Evolutionary conservation across 192 early-diverging fungal genomes (phyloP).

Genomic region (Pecoramyces ruminantium): DNA sequence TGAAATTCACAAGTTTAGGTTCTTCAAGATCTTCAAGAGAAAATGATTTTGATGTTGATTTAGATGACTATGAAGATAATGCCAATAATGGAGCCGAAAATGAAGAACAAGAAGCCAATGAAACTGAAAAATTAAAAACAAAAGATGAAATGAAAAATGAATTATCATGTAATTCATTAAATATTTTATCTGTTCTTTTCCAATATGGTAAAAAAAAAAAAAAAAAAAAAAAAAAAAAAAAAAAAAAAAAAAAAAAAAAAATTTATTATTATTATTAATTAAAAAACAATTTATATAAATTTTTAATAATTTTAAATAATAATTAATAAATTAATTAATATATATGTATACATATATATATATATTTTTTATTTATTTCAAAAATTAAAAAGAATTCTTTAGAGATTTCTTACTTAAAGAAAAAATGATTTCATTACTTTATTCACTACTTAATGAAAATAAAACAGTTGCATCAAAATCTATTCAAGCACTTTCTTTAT

Average conservation of each 20-base stretch:
- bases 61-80: background rate
- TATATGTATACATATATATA: too few relatives aligned
- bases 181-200: background rate
- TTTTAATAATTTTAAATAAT: too few relatives aligned
- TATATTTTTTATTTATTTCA: too few relatives aligned
- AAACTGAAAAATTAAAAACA: background rate
- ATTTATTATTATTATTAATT: too few relatives aligned
- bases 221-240: too few relatives aligned
- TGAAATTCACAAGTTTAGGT: background rate
- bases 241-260: too few relatives aligned
- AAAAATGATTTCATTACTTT: slow-evolving; percentile 4
- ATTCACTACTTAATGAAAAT: slow-evolving; percentile 11
- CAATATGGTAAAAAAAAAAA: background rate
- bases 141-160: background rate
- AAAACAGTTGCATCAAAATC: background rate
- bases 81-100: background rate
- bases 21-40: background rate
- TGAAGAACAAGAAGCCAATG: background rate
- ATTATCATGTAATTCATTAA: background rate
- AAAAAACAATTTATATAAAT: too few relatives aligned
- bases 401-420: slow-evolving; percentile 5
- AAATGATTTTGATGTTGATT: background rate
- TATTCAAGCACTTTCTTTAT: background rate
- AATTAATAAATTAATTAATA: too few relatives aligned
- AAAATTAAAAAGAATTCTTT: slow-evolving; percentile 4